These are phyloP conservation scores for Coniochaeta hoffmannii DNA, from an alignment of 2,329 filamentous ascomycete genomes.

Conservation along the genomic window DNA sequence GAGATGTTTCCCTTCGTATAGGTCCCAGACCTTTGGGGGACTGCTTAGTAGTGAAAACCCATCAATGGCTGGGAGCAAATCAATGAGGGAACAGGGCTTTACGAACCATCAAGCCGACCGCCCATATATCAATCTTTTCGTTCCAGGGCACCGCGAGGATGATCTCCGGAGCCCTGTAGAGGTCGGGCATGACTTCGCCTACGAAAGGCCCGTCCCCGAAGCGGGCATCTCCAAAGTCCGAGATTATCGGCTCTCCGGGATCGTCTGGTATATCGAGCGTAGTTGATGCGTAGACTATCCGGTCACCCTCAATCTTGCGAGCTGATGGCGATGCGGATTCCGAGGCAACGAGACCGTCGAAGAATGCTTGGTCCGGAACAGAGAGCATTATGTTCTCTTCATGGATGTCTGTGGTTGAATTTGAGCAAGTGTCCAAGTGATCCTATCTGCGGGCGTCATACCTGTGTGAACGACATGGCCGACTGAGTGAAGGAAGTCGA, in stretches of 20 bases:
- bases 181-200: background rate
- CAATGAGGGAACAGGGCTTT: background rate
- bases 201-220: background rate
- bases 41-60: background rate
- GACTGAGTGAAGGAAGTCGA: slow-evolving; percentile 1
- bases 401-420: background rate
- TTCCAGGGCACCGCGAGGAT: background rate
- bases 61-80: background rate
- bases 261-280: background rate
- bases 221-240: background rate
- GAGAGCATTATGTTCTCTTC: slow-evolving; percentile 1
- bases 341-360: background rate
- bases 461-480: slow-evolving; percentile 2
- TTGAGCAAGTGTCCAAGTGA: background rate
- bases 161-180: slow-evolving; percentile 1
- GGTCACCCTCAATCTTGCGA: background rate
- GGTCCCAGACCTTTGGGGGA: background rate
- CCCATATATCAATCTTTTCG: slow-evolving; percentile 1
- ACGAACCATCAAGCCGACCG: background rate
- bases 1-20: background rate
- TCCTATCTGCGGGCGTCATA: background rate
- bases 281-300: background rate
- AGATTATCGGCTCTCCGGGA: background rate
- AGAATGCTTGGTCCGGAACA: background rate
- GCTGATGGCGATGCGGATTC: background rate